Base-by-base conservation (phyloP, 495 filamentous ascomycete genomes). In the Penicillium cataractarum region DNA sequence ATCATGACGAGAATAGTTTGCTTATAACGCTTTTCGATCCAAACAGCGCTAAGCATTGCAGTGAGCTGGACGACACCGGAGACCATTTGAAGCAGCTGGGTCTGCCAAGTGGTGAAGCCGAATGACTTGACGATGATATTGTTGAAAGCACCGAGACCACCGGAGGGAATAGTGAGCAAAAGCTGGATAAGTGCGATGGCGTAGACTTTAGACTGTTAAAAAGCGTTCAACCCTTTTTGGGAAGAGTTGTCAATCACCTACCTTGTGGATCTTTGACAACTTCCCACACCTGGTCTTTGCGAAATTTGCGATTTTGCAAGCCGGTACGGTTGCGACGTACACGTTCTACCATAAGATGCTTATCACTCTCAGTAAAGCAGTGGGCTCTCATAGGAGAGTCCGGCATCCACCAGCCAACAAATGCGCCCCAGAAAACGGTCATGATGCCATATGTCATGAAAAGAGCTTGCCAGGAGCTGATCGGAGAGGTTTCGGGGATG, bases 31-130 rank as follows among this genome's bases (percentile, higher is more conserved):
- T 84, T 86, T 9, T 87, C 87, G 0, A 90, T 67, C 77, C 78
- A 90, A 2, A 84, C 80, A 2, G 84, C 86, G 5, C 74, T 74
- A 15, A 90, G 65, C 32, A 91, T 76, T 4, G 88, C 84, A 37
- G 88, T 82, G 58, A 89, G 87, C 62, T 89, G 89, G 55, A 87
- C 88, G 32, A 83, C 84, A 15, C 88, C 88, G 3, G 89, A 74
- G 9, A 90, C 87, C 85, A 91, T 91, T 21, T 85, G 80, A 22
- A 81, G 65, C 22, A 81, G 70, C 44, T 78, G 77, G 1, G 73
- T 78, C 61, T 80, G 72, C 54, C 76, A 68, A 0, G 71, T 63
- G 6, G 62, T 73, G 49, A 75, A 83, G 0, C 79, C 75, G 53
- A 83, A 81, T 0, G 73, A 71, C 1, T 60, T 70, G 54, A 83